Evolutionary conservation across 768 basidiomycete species (phyloP).

Genomic region (Leccinum ochraceum): DNA sequence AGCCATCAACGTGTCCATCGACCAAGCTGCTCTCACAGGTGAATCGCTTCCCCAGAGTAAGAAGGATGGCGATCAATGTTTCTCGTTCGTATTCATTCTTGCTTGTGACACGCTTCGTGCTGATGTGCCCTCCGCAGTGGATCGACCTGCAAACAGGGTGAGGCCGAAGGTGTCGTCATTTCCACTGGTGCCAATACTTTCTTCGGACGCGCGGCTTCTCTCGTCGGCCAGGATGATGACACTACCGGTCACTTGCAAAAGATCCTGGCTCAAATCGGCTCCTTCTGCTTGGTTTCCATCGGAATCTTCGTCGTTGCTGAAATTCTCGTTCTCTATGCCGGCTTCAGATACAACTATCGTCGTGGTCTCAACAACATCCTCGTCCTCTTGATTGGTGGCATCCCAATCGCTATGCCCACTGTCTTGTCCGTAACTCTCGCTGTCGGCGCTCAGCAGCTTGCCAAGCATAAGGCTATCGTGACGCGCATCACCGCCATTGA

Average conservation of each 20-base stretch:
- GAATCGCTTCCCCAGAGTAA: constrained; percentile 94
- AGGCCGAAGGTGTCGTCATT: constrained; percentile 98
- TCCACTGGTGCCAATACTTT: constrained; percentile 98
- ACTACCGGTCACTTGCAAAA: constrained; percentile 98
- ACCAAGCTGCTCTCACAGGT: constrained; percentile 97
- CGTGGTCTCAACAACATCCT: constrained; percentile 96
- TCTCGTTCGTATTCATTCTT: constrained; percentile 71
- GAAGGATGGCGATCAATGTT: constrained; percentile 94
- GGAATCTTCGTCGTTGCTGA: constrained; percentile 95
- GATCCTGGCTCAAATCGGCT: constrained; percentile 96
- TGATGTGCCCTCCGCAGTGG: constrained; percentile 49
- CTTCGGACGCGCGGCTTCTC: constrained; percentile 97
- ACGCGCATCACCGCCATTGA: constrained; percentile 99
- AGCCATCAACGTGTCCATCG: constrained; percentile 96
- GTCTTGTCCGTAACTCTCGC: constrained; percentile 98
- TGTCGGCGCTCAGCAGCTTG: constrained; percentile 97
- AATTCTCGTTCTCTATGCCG: constrained; percentile 91
- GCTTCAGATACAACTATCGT: constrained; percentile 88
- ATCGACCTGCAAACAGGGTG: constrained; percentile 98
- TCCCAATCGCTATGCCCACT: constrained; percentile 99
- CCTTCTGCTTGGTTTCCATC: constrained; percentile 95
- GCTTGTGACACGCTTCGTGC: background rate
- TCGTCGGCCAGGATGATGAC: constrained; percentile 97
- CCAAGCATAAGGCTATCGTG: constrained; percentile 99
- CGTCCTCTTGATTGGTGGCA: constrained; percentile 98